Base-by-base conservation (phyloP, 2,329 filamentous ascomycete species). In the Monosporascus sp. region DNA sequence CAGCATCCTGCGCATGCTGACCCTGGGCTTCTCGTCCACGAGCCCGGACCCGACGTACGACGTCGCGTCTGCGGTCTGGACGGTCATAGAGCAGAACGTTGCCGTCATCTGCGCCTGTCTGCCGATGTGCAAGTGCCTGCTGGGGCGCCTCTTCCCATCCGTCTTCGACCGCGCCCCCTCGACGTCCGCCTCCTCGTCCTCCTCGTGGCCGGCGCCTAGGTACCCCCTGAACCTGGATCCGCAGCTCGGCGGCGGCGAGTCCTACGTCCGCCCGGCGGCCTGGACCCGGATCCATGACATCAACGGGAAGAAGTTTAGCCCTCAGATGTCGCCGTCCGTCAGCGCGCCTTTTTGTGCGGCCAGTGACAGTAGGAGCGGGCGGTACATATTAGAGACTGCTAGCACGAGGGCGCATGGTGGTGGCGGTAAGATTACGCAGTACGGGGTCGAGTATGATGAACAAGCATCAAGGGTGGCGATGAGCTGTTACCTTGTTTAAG, bases 1-100 rank as follows among this genome's bases (percentile, higher is more conserved):
- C 3, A 75, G 72, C 14, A 71, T 75, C 45, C 53, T 75, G 52
- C 70, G 73, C 15, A 68, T 70, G 51, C 71, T 71, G 37, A 73
- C 70, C 2, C 62, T 75, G 8, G 60, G 68, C 43, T 68, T 70
- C 54, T 72, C 72, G 11, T 70, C 69, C 5, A 70, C 63, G 14
- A 73, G 65, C 35, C 64, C 65, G 5, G 72, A 75, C 45, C 50
- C 53, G 3, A 39, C 52, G 62, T 71, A 67, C 18, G 64, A 70
- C 18, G 68, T 72, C 52, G 62, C 57, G 5, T 72, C 70, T 2
- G 71, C 69, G 0, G 61, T 72, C 5, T 72, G 70, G 70, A 72
- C 70, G 6, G 69, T 72, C 45, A 67, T 72, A 35, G 70, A 73
- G 51, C 63, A 69, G 47, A 72, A 72, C 44, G 58, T 72, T 22